Conservation (phyloP, 1,284 basidiomycete species). For the Naganishia liquefaciens region DNA sequence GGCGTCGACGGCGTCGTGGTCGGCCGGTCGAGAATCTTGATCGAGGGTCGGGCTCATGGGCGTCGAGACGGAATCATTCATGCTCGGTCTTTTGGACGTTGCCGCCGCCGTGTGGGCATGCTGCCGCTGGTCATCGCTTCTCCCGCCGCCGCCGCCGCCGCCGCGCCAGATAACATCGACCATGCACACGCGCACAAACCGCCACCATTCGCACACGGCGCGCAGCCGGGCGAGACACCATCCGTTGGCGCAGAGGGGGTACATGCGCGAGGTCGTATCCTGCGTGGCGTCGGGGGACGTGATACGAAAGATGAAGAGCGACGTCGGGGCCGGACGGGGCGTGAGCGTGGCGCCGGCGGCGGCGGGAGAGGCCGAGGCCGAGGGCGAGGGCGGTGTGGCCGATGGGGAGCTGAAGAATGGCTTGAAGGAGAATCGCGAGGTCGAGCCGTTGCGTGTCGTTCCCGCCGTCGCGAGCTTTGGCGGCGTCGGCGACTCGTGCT, state of each 20-base stretch:
- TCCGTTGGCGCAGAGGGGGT: constrained; percentile 72
- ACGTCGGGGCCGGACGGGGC: constrained; percentile 34
- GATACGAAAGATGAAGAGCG: constrained; percentile 40
- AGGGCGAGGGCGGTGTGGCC: constrained; percentile 31
- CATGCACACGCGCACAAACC: constrained; percentile 77
- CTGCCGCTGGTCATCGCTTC: no score
- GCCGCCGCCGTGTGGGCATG: background rate
- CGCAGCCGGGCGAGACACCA: constrained; percentile 61
- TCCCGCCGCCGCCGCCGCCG: constrained; percentile 55
- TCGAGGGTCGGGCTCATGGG: constrained; percentile 9
- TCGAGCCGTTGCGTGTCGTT: constrained; percentile 58
- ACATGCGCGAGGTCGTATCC: constrained; percentile 45
- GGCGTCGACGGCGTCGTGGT: background rate
- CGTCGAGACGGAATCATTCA: background rate
- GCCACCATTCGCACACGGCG: constrained; percentile 87
- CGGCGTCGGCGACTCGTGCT: constrained; percentile 31
- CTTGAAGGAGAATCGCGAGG: constrained; percentile 50
- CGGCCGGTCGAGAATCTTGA: no score
- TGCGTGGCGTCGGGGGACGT: constrained; percentile 42
- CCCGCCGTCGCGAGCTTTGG: constrained; percentile 51
- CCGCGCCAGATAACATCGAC: constrained; percentile 85
- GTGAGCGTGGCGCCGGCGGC: constrained; percentile 37
- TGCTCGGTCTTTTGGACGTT: background rate
- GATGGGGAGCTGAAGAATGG: constrained; percentile 45
- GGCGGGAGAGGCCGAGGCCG: no score